Conservation (phyloP, 768 basidiomycete genomes). For the Termitomyces sp. region DNA sequence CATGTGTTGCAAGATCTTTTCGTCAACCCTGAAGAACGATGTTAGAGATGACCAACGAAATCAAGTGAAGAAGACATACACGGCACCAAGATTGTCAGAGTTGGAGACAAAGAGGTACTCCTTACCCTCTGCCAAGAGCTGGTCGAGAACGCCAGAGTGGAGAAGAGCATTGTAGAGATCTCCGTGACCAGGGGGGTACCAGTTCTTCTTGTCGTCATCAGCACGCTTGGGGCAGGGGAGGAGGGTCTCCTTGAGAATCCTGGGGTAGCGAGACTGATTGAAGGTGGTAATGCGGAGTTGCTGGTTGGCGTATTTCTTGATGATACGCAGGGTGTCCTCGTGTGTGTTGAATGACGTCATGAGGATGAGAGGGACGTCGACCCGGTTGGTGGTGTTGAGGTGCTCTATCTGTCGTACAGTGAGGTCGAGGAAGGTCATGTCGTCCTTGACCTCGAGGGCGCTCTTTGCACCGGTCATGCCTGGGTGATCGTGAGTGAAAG, state of each 20-base stretch:
- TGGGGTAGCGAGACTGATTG: slow-evolving; percentile 92
- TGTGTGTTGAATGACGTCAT: slow-evolving; percentile 99
- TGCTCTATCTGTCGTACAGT: slow-evolving; percentile 94
- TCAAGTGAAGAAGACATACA: slow-evolving; percentile 39
- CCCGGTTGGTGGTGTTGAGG: slow-evolving; percentile 76
- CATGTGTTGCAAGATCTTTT: slow-evolving; percentile 84
- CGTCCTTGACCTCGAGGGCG: slow-evolving; percentile 93
- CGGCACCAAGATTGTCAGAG: slow-evolving; percentile 93
- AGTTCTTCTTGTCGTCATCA: slow-evolving; percentile 81
- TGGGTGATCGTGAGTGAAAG: slow-evolving; percentile 19
- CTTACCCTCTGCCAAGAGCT: slow-evolving; percentile 85
- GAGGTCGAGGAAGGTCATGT: slow-evolving; percentile 96
- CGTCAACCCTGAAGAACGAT: slow-evolving; percentile 53
- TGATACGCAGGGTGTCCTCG: slow-evolving; percentile 92
- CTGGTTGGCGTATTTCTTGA: slow-evolving; percentile 95
- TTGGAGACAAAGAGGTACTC: slow-evolving; percentile 98
- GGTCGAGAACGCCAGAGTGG: slow-evolving; percentile 88
- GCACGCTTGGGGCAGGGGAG: slow-evolving; percentile 77
- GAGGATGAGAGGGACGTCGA: slow-evolving; percentile 94
- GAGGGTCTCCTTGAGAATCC: slow-evolving; percentile 85
- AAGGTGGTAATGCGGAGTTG: slow-evolving; percentile 89
- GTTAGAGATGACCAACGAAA: not conserved
- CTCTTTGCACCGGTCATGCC: slow-evolving; percentile 86
- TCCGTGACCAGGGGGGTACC: slow-evolving; percentile 98
- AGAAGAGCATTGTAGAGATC: slow-evolving; percentile 90